These are phyloP conservation scores for Dryas drummondii DNA, from an alignment of 306 rosid genomes.

Conservation along the genomic window DNA sequence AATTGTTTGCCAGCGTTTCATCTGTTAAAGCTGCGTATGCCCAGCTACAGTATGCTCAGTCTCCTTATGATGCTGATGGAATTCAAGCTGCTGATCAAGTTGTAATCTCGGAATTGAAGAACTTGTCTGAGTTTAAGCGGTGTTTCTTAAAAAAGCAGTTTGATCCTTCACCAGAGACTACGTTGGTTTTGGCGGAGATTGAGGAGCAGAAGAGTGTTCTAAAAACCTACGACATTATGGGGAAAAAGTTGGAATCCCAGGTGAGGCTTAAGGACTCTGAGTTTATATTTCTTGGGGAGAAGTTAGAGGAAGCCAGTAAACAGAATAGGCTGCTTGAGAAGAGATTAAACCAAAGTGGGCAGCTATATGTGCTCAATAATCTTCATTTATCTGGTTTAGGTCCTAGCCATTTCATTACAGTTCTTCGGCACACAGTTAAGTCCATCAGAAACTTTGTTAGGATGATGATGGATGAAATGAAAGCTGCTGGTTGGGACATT, in stretches of 20 bases:
- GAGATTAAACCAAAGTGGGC: slow-evolving; percentile 69
- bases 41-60: slow-evolving; percentile 62
- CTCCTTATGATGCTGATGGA: slow-evolving; percentile 79
- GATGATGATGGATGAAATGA: slow-evolving; percentile 65
- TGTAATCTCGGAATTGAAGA: slow-evolving; percentile 60
- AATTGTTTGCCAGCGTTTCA: slow-evolving; percentile 70
- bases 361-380: slow-evolving; percentile 42
- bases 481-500: slow-evolving; percentile 58
- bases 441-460: slow-evolving; percentile 60
- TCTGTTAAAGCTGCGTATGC: slow-evolving; percentile 81
- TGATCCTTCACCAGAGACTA: slow-evolving; percentile 59
- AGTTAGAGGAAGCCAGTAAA: slow-evolving; percentile 54
- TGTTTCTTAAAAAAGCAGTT: slow-evolving; percentile 71
- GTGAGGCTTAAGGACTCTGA: slow-evolving; percentile 75
- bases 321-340: slow-evolving; percentile 60
- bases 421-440: slow-evolving; percentile 59
- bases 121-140: slow-evolving; percentile 76
- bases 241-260: slow-evolving; percentile 76
- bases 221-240: slow-evolving; percentile 56
- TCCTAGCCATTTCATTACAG: slow-evolving; percentile 53
- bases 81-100: slow-evolving; percentile 65
- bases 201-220: slow-evolving; percentile 72
- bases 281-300: slow-evolving; percentile 64
- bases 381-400: slow-evolving; percentile 55
- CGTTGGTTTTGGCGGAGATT: slow-evolving; percentile 58